Evolutionary conservation across 2,329 filamentous ascomycete species (phyloP).

Genomic region (Zasmidium angulare): DNA sequence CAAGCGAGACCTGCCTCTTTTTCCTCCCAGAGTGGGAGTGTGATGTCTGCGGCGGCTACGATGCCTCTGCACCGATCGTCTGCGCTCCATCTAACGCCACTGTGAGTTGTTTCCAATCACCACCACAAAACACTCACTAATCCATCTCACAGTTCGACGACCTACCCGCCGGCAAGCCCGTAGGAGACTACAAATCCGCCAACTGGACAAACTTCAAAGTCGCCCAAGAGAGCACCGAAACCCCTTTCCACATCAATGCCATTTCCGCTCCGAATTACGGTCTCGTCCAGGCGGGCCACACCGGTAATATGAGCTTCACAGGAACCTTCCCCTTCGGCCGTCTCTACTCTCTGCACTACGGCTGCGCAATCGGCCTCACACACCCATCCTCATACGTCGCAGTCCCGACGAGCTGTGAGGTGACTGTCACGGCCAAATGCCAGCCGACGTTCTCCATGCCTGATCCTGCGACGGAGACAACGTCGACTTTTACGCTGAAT

Average conservation of each 20-base stretch:
- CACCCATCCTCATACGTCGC: neutral
- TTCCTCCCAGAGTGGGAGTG: neutral
- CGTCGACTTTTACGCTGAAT: neutral
- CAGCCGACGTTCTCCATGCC: neutral
- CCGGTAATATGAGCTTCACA: neutral
- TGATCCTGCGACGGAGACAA: neutral
- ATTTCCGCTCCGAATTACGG: neutral
- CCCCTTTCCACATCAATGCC: neutral
- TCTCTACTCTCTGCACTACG: neutral
- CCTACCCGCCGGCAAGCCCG: neutral
- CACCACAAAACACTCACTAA: neutral
- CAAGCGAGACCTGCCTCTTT: neutral
- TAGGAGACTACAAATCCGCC: neutral
- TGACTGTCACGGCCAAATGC: neutral
- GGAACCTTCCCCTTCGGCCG: neutral
- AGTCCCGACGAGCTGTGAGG: neutral
- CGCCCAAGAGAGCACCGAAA: neutral
- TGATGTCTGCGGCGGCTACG: neutral
- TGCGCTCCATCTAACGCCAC: neutral
- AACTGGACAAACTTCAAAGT: neutral
- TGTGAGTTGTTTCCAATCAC: neutral
- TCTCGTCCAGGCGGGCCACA: neutral
- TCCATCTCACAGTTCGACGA: neutral
- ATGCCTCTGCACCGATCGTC: neutral
- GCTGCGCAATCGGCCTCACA: neutral